phyloP scores from a whole-genome alignment of 345 rosid genomes.

The Clarkia xantiana region DNA sequence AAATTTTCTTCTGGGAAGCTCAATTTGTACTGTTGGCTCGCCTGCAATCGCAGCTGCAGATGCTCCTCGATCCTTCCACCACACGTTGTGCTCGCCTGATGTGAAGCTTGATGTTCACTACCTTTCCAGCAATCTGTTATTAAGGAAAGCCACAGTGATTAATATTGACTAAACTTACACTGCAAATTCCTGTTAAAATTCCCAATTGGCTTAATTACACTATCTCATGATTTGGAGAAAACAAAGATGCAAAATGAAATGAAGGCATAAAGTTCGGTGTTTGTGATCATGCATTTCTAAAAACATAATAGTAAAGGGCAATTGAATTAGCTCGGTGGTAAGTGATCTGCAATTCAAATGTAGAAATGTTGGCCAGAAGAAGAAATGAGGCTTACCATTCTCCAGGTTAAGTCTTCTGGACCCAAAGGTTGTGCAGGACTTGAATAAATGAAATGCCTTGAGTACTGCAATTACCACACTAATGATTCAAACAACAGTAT shows the following conservation, averaged over 20 bases:
- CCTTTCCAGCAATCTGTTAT: conserved; percentile 68
- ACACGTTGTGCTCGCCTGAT: conserved; percentile 53
- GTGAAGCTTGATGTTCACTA: conserved; percentile 81
- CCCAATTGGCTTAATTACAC: not conserved
- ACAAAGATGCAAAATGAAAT: no score
- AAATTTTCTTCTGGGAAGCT: not conserved
- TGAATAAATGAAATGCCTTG: conserved; percentile 74
- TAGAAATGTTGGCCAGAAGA: not conserved
- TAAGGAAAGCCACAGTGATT: conserved; percentile 3
- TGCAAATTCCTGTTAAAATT: not conserved
- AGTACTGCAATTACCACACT: conserved; percentile 30
- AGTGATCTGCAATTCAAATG: not conserved
- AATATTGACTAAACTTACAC: no score
- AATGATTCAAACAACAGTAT: not conserved
- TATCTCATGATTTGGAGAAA: no score
- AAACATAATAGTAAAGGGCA: no score
- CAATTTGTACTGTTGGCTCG: conserved; percentile 30
- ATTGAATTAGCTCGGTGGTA: no score
- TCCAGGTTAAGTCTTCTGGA: conserved; percentile 93
- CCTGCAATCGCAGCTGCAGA: conserved; percentile 69
- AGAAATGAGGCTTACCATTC: conserved; percentile 51
- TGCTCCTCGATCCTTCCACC: conserved; percentile 64
- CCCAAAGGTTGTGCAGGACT: conserved; percentile 89
- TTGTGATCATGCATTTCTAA: no score
- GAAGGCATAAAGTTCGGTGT: no score